These are phyloP conservation scores for Tardiomyces blankii DNA, from an alignment of 1,139 yeast genomes.

Conservation along the genomic window DNA sequence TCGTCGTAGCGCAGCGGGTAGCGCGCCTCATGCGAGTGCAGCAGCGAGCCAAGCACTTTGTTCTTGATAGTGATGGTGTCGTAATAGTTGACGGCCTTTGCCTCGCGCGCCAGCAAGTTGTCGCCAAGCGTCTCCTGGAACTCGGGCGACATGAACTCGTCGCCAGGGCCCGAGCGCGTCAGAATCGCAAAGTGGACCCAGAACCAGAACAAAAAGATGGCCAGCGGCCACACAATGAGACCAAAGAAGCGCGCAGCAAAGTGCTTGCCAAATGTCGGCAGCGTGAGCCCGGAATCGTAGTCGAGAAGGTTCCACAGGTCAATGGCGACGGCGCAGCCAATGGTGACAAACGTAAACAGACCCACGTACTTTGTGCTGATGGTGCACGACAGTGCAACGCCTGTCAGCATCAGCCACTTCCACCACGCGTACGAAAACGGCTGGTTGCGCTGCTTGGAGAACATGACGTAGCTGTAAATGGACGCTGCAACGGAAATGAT, in stretches of 20 bases:
- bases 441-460: constrained; percentile 54
- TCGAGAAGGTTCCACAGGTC: constrained; percentile 87
- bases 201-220: constrained; percentile 85
- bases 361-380: constrained; percentile 94
- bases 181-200: constrained; percentile 79
- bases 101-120: constrained; percentile 52
- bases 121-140: constrained; percentile 89
- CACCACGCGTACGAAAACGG: constrained; percentile 76
- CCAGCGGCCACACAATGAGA: constrained; percentile 69
- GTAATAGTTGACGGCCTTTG: constrained; percentile 62
- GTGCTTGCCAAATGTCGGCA: constrained; percentile 52
- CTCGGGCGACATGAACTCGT: constrained; percentile 80
- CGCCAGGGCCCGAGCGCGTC: constrained; percentile 89
- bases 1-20: constrained; percentile 94
- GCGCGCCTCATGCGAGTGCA: constrained; percentile 65
- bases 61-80: constrained; percentile 72
- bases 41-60: constrained; percentile 58
- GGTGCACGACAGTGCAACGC: constrained; percentile 77
- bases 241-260: constrained; percentile 65
- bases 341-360: constrained; percentile 73
- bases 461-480: constrained; percentile 65
- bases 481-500: constrained; percentile 73
- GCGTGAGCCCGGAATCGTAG: constrained; percentile 52
- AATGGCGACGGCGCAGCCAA: constrained; percentile 74
- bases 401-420: constrained; percentile 76